These are phyloP conservation scores for Logfia minima DNA, from an alignment of 129 eudicot species.

Conservation along the genomic window DNA sequence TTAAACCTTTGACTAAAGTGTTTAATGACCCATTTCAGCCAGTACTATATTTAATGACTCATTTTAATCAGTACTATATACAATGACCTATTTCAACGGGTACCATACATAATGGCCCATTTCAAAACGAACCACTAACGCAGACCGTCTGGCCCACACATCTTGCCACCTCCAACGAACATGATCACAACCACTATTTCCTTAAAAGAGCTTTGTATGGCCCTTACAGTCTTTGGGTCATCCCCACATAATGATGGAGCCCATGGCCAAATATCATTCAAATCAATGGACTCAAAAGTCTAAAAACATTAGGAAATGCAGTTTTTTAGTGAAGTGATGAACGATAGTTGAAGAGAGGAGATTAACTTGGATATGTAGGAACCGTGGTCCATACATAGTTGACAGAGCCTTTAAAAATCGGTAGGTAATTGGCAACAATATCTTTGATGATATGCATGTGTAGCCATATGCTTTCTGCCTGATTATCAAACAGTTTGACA, in stretches of 20 bases:
- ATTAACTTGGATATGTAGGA: conserved; percentile 84
- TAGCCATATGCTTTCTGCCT: conserved; percentile 22
- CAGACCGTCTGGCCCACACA: too few species aligned
- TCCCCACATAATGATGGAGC: not conserved
- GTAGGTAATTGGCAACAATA: conserved; percentile 66
- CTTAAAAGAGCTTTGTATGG: not conserved
- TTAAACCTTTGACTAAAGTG: too few species aligned
- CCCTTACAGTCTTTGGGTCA: not conserved
- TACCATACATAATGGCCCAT: too few species aligned
- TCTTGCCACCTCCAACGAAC: not conserved
- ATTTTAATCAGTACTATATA: too few species aligned
- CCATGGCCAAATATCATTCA: too few species aligned
- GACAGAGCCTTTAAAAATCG: conserved; percentile 85
- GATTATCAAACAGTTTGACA: conserved; percentile 40
- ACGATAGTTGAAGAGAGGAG: not conserved
- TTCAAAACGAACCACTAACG: too few species aligned
- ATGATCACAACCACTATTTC: not conserved
- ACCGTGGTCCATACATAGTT: conserved; percentile 96
- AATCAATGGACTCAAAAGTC: not conserved
- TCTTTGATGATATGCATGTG: conserved; percentile 86
- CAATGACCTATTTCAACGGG: too few species aligned
- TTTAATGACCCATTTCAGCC: too few species aligned
- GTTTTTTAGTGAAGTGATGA: not conserved
- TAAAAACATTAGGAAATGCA: not conserved
- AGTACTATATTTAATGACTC: too few species aligned